Base-by-base conservation (phyloP, 805 yeast genomes). In the Starmera amethionina region DNA sequence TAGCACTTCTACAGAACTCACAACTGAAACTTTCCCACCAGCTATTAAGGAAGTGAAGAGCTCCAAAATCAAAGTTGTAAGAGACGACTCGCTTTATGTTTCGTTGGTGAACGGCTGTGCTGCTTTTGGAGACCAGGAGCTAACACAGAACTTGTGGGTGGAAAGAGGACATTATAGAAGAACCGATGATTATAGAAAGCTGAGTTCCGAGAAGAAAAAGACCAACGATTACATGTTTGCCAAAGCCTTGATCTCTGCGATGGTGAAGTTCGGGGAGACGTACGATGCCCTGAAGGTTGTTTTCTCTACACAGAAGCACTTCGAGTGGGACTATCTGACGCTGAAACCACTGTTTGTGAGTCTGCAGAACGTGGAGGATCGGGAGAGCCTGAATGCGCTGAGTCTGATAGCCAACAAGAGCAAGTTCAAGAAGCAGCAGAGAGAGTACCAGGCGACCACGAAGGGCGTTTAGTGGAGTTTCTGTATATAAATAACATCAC, bases 131-230 rank as follows among this genome's bases (percentile, higher is more conserved):
- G 72, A 79, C 49, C 57, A 69, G 33, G 65, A 64, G 0, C 74
- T 82, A 53, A 89, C 88, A 4, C 77, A 76, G 41, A 58, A 61
- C 22, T 65, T 84, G 1, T 88, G 96, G 95, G 58, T 62, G 2
- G 95, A 84, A 51, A 73, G 97, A 51, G 96, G 96, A 3, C 45
- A 56, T 18, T 87, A 71, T 60, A 67, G 96, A 39, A 75, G 74
- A 43, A 68, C 83, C 0, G 19, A 36, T 0, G 46, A 48, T 3
- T 88, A 82, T 64, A 72, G 66, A 39, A 31, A 42, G 0, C 52
- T 76, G 14, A 38, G 64, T 1, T 49, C 61, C 9, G 39, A 42
- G 0, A 55, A 49, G 27, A 75, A 72, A 47, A 70, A 70, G 34
- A 52, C 56, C 4, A 57, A 67, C 4, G 90, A 82, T 52, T 77